Conservation (phyloP, 2,329 filamentous ascomycete species). For the Pseudogymnoascus sp. region DNA sequence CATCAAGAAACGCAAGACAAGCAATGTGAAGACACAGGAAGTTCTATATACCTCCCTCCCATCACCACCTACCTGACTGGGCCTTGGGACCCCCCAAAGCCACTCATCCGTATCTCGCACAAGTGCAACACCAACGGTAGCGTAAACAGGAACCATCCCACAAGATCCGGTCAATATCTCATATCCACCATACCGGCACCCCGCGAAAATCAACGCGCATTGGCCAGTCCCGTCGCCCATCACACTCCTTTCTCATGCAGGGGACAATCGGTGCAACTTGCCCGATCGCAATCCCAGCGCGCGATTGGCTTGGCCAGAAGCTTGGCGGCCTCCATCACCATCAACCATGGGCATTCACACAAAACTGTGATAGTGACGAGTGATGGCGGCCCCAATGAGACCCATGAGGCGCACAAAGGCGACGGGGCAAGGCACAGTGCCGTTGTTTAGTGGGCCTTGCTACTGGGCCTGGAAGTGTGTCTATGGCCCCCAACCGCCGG, state of each 20-base stretch:
- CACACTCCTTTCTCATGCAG: conserved; percentile 5
- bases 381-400: neutral
- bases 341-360: neutral
- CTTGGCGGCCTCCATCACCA: neutral
- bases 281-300: neutral
- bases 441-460: neutral
- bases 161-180: neutral
- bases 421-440: neutral
- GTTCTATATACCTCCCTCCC: conserved; percentile 4
- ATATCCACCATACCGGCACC: neutral
- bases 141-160: neutral
- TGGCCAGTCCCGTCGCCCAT: neutral
- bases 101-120: neutral
- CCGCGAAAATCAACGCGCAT: neutral
- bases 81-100: neutral
- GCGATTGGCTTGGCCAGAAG: conserved; percentile 1
- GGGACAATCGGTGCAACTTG: neutral
- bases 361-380: neutral
- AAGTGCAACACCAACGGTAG: conserved; percentile 2
- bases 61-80: neutral
- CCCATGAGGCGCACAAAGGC: neutral
- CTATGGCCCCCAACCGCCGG: conserved; percentile 5
- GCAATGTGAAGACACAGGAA: neutral
- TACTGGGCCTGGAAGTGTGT: neutral
- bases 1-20: neutral